phyloP scores from a whole-genome alignment of 2,329 filamentous ascomycete genomes.

The Aspergillus fijiensis region DNA sequence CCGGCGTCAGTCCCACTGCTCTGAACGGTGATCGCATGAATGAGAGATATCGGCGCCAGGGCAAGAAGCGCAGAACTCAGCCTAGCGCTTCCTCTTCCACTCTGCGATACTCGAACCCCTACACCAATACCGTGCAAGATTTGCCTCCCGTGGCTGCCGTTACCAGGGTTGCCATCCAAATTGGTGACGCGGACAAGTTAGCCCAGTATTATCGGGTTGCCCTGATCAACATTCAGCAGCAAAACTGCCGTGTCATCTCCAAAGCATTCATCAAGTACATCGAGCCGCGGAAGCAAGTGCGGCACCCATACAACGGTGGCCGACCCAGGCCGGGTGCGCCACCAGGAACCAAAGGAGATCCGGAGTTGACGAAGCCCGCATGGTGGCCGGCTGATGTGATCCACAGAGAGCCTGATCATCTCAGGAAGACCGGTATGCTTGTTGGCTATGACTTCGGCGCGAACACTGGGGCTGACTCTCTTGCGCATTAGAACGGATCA shows the following conservation, averaged over 20 bases:
- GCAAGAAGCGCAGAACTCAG: conserved; percentile 31
- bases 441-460: not conserved
- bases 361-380: conserved; percentile 46
- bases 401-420: conserved; percentile 52
- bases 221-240: conserved; percentile 47
- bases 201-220: conserved; percentile 42
- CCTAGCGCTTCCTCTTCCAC: conserved; percentile 16
- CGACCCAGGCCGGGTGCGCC: conserved; percentile 34
- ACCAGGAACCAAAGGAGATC: conserved; percentile 40
- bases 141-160: conserved; percentile 18
- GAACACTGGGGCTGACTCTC: not conserved
- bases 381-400: conserved; percentile 48
- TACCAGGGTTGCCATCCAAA: conserved; percentile 33
- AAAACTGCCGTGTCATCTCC: conserved; percentile 46
- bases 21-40: conserved; percentile 18
- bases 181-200: conserved; percentile 42
- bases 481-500: conserved; percentile 33
- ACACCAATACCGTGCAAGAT: conserved; percentile 28
- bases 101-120: conserved; percentile 20
- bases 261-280: conserved; percentile 50
- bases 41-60: conserved; percentile 23
- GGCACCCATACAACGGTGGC: conserved; percentile 51
- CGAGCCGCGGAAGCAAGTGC: conserved; percentile 50
- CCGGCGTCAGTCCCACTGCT: conserved; percentile 19
- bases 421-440: conserved; percentile 47